Evolutionary conservation across 2,329 filamentous ascomycete species (phyloP), one percentile per base, ranked within the genome.

Genomic region (Pseudogymnoascus verrucosus): DNA sequence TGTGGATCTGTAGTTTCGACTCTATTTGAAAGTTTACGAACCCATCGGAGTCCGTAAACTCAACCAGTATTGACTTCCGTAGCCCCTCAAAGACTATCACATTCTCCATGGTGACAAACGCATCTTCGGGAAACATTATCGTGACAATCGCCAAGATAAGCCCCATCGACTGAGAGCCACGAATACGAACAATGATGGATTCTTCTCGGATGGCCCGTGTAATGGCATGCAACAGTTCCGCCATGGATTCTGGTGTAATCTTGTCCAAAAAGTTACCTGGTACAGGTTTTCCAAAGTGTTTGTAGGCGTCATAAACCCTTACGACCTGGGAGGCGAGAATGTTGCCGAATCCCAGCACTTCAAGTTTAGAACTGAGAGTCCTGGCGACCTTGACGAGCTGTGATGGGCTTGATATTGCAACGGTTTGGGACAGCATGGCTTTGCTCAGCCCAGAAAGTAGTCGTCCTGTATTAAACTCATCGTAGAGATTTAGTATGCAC

Each of bases 311-410:
- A 28, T 28, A n/a, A 16, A 51, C 16, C 44, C 21, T 51, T n/a
- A 28, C 44, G 5, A 51, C 23, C 44, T 51, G 23, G 14, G 44
- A 6, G 2, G 44, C 44, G 23, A 51, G 12, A 5, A 51, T 28
- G 44, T 51, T 51, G 44, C 44, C 44, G 16, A 51, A 51, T 14
- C 44, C 44, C 3, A 51, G 21, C 19, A 51, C 12, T n/a, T 51
- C 5, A 59, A 60, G 39, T 26, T 37, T 44, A 23, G 62, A n/a
- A 57, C 40, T 26, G 28, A 59, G 16, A 36, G n/a, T 31, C 37
- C 44, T 69, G 72, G 44, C 44, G 8, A 51, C 44, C 4, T 51
- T 3, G 7, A 51, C 12, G 12, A 51, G 44, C 10, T 51, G 44
- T 5, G 23, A 51, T 10, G 44, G 44, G 6, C 44, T 51, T 10